phyloP scores from a whole-genome alignment of 2,329 filamentous ascomycete species.

The Phoma herbarum region DNA sequence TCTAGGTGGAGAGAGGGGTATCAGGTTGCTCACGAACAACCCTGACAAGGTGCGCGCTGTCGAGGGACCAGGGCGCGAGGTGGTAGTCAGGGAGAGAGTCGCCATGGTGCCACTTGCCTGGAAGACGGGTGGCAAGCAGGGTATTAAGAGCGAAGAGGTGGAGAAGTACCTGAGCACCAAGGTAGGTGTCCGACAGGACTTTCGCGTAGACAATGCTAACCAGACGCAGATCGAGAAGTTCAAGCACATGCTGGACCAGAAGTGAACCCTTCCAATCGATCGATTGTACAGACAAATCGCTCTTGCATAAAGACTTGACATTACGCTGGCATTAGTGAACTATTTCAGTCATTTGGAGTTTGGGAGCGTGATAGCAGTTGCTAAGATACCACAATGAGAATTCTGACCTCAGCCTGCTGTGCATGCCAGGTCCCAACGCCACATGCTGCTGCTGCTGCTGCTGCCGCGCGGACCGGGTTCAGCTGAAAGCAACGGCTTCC shows the following conservation, averaged over 20 bases:
- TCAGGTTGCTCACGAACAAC: conserved; percentile 92
- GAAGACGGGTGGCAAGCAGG: conserved; percentile 78
- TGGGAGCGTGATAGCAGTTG: conserved; percentile 1
- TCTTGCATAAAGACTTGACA: not conserved
- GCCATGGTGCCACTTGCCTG: conserved; percentile 96
- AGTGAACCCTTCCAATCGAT: conserved; percentile 7
- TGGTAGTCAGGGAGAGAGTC: conserved; percentile 87
- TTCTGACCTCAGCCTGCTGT: not conserved
- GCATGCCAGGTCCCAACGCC: not conserved
- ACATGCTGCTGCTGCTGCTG: too few species aligned
- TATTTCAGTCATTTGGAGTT: not conserved
- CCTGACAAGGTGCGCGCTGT: conserved; percentile 96
- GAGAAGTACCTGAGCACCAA: conserved; percentile 96
- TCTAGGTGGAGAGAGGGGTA: conserved; percentile 71
- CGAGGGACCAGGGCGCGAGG: conserved; percentile 87
- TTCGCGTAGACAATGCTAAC: conserved; percentile 18
- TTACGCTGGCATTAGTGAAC: conserved; percentile 1
- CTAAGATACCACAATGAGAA: conserved; percentile 14
- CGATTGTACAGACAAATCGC: not conserved
- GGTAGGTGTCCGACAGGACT: conserved; percentile 63
- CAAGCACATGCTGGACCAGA: conserved; percentile 59
- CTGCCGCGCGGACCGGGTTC: too few species aligned
- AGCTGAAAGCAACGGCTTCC: too few species aligned
- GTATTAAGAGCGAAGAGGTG: conserved; percentile 86
- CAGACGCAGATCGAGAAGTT: conserved; percentile 60